phyloP scores from a whole-genome alignment of 768 basidiomycete genomes.

The Boletus subcaerulescens region DNA sequence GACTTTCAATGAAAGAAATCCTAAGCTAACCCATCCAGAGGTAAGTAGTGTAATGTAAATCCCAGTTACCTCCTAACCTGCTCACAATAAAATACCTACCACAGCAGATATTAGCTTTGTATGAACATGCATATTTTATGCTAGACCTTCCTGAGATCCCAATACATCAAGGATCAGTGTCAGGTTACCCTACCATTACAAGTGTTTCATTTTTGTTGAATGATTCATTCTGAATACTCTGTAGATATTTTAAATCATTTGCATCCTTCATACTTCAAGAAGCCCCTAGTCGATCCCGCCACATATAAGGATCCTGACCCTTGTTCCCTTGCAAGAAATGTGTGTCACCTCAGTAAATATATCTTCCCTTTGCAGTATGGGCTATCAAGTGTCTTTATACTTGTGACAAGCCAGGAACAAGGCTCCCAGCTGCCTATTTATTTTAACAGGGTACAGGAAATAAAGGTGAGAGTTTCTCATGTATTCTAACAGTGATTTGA shows the following conservation, averaged over 20 bases:
- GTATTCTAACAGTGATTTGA: not conserved
- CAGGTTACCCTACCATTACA: slow-evolving; percentile 70
- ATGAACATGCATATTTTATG: slow-evolving; percentile 66
- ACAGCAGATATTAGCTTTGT: slow-evolving; percentile 51
- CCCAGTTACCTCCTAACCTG: not conserved
- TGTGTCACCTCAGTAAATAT: slow-evolving; percentile 72
- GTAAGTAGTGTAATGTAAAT: slow-evolving; percentile 1
- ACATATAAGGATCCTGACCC: slow-evolving; percentile 44
- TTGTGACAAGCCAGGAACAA: slow-evolving; percentile 32
- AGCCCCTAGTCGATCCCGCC: slow-evolving; percentile 24
- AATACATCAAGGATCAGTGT: slow-evolving; percentile 49
- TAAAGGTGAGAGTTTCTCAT: slow-evolving; percentile 47
- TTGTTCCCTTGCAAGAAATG: slow-evolving; percentile 44
- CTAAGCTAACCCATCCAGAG: slow-evolving; percentile 17
- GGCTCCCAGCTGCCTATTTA: too few species aligned
- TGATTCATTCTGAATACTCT: not conserved
- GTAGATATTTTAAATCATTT: slow-evolving; percentile 66
- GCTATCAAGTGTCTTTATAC: slow-evolving; percentile 55
- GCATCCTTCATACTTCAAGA: slow-evolving; percentile 40
- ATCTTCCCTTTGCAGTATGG: slow-evolving; percentile 82
- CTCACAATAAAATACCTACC: slow-evolving; percentile 34
- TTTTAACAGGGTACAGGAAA: slow-evolving; percentile 64
- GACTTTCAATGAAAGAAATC: not conserved
- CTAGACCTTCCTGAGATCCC: slow-evolving; percentile 51
- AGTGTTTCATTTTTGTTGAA: slow-evolving; percentile 16